A percentile compares a stretch with the other conserved stretches of the same genome.
phyloP scores from a whole-genome alignment of 345 rosid genomes.

The Pseudoturritis turrita region DNA sequence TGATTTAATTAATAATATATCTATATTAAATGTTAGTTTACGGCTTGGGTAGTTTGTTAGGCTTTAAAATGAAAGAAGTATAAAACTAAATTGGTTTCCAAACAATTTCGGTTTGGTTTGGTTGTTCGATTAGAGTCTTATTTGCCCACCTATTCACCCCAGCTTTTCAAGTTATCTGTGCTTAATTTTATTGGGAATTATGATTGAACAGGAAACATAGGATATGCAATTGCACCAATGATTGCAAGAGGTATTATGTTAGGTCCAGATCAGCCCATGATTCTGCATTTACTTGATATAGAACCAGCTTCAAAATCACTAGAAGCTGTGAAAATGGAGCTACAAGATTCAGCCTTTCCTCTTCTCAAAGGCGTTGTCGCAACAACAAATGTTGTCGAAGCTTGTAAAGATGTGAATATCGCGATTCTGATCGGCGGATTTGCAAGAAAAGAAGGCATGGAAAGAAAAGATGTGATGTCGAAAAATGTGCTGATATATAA shows the following conservation, averaged over 20 bases:
- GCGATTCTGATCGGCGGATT: conserved; percentile 73
- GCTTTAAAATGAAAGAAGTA: no score
- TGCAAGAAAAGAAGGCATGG: conserved; percentile 66
- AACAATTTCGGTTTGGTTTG: no score
- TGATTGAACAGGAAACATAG: conserved; percentile 63
- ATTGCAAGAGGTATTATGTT: conserved; percentile 78
- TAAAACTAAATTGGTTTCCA: no score
- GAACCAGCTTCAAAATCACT: conserved; percentile 59
- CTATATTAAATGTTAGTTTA: no score
- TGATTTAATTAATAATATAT: no score
- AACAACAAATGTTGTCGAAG: conserved; percentile 63
- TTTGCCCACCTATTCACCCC: no score
- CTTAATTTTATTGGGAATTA: no score
- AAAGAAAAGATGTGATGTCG: conserved; percentile 73
- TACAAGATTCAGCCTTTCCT: conserved; percentile 80
- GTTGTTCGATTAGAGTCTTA: no score
- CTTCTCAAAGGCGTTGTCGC: conserved; percentile 72
- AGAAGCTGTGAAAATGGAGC: conserved; percentile 72
- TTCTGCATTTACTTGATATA: conserved; percentile 77
- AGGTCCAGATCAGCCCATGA: conserved; percentile 77
- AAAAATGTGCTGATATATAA: conserved; percentile 64
- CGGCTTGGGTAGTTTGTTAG: no score
- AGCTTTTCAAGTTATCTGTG: no score
- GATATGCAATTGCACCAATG: conserved; percentile 83
- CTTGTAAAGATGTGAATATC: conserved; percentile 62